These are phyloP conservation scores for Recurvomyces mirabilis DNA, from an alignment of 495 filamentous ascomycete genomes.

Conservation along the genomic window DNA sequence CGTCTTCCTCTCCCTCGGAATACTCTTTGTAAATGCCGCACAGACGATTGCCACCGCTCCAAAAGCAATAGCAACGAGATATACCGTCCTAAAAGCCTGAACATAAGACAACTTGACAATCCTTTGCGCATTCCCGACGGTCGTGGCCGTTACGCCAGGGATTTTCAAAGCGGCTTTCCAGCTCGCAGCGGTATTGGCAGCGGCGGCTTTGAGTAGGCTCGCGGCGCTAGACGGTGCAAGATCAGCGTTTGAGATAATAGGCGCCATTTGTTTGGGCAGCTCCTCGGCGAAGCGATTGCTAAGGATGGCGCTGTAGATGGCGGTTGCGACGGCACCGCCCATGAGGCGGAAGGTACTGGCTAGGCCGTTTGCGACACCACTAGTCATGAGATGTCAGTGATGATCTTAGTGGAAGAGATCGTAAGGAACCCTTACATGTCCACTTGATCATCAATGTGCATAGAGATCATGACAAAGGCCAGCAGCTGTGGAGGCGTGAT, in stretches of 20 bases:
- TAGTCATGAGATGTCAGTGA: background rate
- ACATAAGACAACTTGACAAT: slow-evolving; percentile 19
- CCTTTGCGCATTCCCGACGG: slow-evolving; percentile 11
- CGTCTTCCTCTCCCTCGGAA: slow-evolving; percentile 17
- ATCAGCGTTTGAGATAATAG: background rate
- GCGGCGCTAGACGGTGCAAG: background rate
- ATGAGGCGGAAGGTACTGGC: slow-evolving; percentile 21
- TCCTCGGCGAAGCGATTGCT: slow-evolving; percentile 11
- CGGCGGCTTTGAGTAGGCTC: slow-evolving; percentile 2
- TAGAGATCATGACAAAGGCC: slow-evolving; percentile 19
- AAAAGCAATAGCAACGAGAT: slow-evolving; percentile 19
- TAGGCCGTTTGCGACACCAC: slow-evolving; percentile 18
- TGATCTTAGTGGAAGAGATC: background rate
- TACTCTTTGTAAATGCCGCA: slow-evolving; percentile 16
- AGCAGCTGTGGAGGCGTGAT: slow-evolving; percentile 17
- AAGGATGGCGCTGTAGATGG: slow-evolving; percentile 20
- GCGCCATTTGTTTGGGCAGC: slow-evolving; percentile 7
- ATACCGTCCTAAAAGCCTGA: slow-evolving; percentile 9
- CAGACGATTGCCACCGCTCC: slow-evolving; percentile 14
- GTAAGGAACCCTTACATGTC: slow-evolving; percentile 14
- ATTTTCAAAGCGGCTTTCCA: slow-evolving; percentile 7
- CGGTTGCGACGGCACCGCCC: slow-evolving; percentile 20
- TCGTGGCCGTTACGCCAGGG: slow-evolving; percentile 5
- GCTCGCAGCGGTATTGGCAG: slow-evolving; percentile 18
- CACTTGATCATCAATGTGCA: slow-evolving; percentile 19